Evolutionary conservation across 2,329 filamentous ascomycete species (phyloP).

Genomic region (Hypoxylon sp.): DNA sequence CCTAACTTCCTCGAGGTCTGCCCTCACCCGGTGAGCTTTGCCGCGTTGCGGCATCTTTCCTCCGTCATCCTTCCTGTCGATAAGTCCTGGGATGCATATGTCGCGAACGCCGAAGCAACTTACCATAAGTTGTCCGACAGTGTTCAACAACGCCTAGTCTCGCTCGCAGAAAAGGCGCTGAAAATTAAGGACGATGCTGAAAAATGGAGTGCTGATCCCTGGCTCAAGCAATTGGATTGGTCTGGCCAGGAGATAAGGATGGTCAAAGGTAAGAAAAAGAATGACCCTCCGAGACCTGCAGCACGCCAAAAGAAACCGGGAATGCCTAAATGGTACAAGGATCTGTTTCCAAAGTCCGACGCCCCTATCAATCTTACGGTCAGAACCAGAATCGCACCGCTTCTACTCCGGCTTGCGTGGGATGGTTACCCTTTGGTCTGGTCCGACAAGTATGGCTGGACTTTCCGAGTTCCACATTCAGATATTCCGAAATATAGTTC

Average conservation of each 20-base stretch:
- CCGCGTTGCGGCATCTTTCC: slow-evolving; percentile 89
- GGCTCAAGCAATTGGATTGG: slow-evolving; percentile 95
- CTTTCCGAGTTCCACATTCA: slow-evolving; percentile 75
- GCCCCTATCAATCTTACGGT: slow-evolving; percentile 80
- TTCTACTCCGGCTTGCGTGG: slow-evolving; percentile 87
- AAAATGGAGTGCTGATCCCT: slow-evolving; percentile 81
- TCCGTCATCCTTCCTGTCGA: slow-evolving; percentile 92
- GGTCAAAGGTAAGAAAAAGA: slow-evolving; percentile 90
- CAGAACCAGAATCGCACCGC: slow-evolving; percentile 84
- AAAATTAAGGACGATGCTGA: slow-evolving; percentile 74
- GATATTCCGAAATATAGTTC: slow-evolving; percentile 72
- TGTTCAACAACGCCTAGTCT: slow-evolving; percentile 78
- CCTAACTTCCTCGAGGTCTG: slow-evolving; percentile 88
- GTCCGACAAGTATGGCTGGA: slow-evolving; percentile 95
- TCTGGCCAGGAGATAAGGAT: slow-evolving; percentile 90
- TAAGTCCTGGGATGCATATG: slow-evolving; percentile 85
- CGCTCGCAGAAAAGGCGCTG: slow-evolving; percentile 79
- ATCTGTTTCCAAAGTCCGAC: slow-evolving; percentile 76
- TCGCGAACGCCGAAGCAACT: slow-evolving; percentile 83
- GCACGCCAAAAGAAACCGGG: slow-evolving; percentile 91
- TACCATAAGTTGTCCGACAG: slow-evolving; percentile 79
- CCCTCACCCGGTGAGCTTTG: slow-evolving; percentile 97
- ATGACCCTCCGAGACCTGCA: slow-evolving; percentile 77
- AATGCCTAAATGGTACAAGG: slow-evolving; percentile 96
- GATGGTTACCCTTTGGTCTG: slow-evolving; percentile 89